Conservation (phyloP, 2,329 filamentous ascomycete species). For the Berkeleyomyces rouxiae region DNA sequence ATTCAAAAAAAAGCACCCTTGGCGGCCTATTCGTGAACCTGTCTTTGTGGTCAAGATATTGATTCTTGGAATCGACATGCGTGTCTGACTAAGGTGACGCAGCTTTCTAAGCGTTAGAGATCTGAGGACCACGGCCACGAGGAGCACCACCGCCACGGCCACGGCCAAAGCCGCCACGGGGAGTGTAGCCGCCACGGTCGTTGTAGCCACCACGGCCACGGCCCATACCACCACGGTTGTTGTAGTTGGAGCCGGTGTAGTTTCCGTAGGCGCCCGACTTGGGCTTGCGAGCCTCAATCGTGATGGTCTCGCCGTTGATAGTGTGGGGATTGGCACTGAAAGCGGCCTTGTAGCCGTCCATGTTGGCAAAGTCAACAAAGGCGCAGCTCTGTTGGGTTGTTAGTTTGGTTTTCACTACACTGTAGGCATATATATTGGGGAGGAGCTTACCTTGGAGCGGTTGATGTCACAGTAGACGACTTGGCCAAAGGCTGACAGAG, state of each 20-base stretch:
- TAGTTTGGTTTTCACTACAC: slow-evolving; percentile 10
- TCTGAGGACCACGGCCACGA: slow-evolving; percentile 45
- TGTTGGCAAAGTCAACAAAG: slow-evolving; percentile 80
- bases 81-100: slow-evolving; percentile 1
- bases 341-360: slow-evolving; percentile 69
- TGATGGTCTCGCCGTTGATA: slow-evolving; percentile 66
- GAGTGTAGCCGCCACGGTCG: slow-evolving; percentile 42
- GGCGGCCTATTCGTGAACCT: neutral
- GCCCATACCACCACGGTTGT: slow-evolving; percentile 38
- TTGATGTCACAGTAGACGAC: slow-evolving; percentile 62
- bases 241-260: slow-evolving; percentile 45
- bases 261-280: slow-evolving; percentile 56
- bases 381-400: slow-evolving; percentile 60
- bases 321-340: slow-evolving; percentile 70
- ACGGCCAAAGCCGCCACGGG: slow-evolving; percentile 43
- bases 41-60: neutral
- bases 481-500: slow-evolving; percentile 55
- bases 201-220: slow-evolving; percentile 50
- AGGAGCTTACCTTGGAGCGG: slow-evolving; percentile 54
- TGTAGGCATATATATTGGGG: neutral
- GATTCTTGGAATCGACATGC: neutral
- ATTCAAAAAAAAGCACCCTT: neutral
- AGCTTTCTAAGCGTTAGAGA: slow-evolving; percentile 31
- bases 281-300: slow-evolving; percentile 76
- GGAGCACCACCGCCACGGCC: slow-evolving; percentile 50